Evolutionary conservation across 441 rosid genomes (phyloP).

Genomic region (Syzygium syzygioides): DNA sequence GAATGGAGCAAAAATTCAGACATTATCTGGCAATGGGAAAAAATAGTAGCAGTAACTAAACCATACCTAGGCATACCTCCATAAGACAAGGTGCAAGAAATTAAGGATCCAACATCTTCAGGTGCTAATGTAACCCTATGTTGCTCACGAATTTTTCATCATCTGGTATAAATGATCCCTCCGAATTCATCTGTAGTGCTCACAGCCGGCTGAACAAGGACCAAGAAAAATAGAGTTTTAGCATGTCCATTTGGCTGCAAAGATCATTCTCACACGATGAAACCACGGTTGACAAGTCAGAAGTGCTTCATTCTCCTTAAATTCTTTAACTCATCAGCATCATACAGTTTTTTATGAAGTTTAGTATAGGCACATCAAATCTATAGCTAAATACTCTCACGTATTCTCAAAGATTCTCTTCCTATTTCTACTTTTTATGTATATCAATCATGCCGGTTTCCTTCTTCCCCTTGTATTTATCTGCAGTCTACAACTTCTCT

Average conservation of each 20-base stretch:
- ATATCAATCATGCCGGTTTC: too few relatives aligned
- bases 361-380: background rate
- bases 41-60: background rate
- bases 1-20: background rate
- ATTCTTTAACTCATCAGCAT: background rate
- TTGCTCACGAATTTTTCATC: background rate
- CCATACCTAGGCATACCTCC: background rate
- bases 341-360: background rate
- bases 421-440: background rate
- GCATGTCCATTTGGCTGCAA: background rate
- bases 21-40: background rate
- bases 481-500: background rate
- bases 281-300: background rate
- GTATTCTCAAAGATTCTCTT: background rate
- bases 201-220: background rate
- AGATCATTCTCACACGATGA: background rate
- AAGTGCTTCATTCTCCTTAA: background rate
- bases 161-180: background rate
- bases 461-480: too few relatives aligned
- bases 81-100: background rate
- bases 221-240: background rate
- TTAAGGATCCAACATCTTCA: background rate
- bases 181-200: background rate
- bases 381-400: background rate
- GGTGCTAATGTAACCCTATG: background rate